phyloP scores from a whole-genome alignment of 78 protist genomes.

The Fonticula alba region DNA sequence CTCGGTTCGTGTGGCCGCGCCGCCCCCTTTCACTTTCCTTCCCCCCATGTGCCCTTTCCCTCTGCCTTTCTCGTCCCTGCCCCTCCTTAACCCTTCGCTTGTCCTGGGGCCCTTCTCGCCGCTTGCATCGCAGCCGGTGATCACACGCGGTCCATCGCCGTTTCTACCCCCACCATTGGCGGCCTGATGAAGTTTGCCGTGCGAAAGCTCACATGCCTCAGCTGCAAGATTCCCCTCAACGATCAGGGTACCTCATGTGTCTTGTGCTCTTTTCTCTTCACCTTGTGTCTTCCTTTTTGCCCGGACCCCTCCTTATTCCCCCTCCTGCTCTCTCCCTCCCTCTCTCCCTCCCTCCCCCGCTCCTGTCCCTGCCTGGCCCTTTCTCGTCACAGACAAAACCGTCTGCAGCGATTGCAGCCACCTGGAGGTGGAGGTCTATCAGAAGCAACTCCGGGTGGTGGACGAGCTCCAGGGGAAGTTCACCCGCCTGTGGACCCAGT shows the following conservation, averaged over 20 bases:
- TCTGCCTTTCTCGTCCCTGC: not conserved
- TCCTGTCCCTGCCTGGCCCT: not conserved
- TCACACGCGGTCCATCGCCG: conserved; percentile 73
- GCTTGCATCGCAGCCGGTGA: conserved; percentile 39
- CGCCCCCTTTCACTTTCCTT: not conserved
- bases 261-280: not conserved
- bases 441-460: conserved; percentile 10
- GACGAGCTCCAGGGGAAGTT: conserved; percentile 42
- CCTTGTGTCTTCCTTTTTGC: not conserved
- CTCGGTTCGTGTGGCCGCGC: conserved; percentile 4
- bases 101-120: not conserved
- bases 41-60: not conserved
- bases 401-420: conserved; percentile 22
- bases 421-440: conserved; percentile 1
- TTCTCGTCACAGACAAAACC: conserved; percentile 3
- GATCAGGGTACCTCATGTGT: not conserved
- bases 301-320: not conserved
- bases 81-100: not conserved
- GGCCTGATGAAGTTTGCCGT: conserved; percentile 60
- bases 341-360: no score
- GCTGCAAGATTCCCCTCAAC: conserved; percentile 27
- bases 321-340: not conserved
- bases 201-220: conserved; percentile 31
- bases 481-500: conserved; percentile 85
- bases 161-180: conserved; percentile 37